These are phyloP conservation scores for Phytopythium litorale DNA, from an alignment of 352 stramenopile species.

Conservation along the genomic window DNA sequence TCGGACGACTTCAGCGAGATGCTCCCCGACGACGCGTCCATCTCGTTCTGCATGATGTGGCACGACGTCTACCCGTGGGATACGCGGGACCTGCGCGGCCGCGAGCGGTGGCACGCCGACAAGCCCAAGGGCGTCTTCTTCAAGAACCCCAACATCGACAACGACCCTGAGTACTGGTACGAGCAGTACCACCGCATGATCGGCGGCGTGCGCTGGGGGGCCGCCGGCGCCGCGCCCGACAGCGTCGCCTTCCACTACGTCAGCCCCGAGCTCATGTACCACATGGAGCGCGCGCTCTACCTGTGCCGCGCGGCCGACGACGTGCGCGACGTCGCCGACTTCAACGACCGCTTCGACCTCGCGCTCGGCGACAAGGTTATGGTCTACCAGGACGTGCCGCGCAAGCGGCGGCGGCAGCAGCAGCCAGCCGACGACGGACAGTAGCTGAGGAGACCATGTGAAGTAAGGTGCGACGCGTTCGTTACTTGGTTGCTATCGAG, in stretches of 20 bases:
- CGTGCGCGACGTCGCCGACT: slow-evolving; percentile 34
- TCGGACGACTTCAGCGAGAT: slow-evolving; percentile 64
- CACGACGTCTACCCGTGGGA: slow-evolving; percentile 66
- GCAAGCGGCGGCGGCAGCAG: slow-evolving; percentile 9
- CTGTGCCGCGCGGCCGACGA: slow-evolving; percentile 53
- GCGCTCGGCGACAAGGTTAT: slow-evolving; percentile 41
- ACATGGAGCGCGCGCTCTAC: slow-evolving; percentile 71
- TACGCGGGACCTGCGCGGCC: slow-evolving; percentile 58
- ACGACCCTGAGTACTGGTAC: slow-evolving; percentile 56
- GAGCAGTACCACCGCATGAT: slow-evolving; percentile 69
- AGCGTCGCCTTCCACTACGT: slow-evolving; percentile 81
- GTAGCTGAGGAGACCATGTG: neutral
- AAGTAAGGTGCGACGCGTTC: neutral
- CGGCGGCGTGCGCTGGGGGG: slow-evolving; percentile 48
- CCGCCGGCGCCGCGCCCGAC: slow-evolving; percentile 55
- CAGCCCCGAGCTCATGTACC: slow-evolving; percentile 65
- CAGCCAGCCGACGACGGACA: neutral
- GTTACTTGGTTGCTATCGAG: slow-evolving; percentile 11
- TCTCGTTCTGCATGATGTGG: slow-evolving; percentile 89
- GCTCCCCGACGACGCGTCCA: slow-evolving; percentile 73
- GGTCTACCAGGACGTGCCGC: slow-evolving; percentile 34
- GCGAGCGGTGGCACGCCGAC: slow-evolving; percentile 76
- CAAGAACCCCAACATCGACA: slow-evolving; percentile 38
- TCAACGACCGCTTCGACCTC: slow-evolving; percentile 55
- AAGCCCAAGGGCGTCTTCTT: slow-evolving; percentile 68